A percentile compares a stretch with the other conserved stretches of the same genome.
phyloP scores from a whole-genome alignment of 768 basidiomycete species.

The Stropharia rugosoannulata region DNA sequence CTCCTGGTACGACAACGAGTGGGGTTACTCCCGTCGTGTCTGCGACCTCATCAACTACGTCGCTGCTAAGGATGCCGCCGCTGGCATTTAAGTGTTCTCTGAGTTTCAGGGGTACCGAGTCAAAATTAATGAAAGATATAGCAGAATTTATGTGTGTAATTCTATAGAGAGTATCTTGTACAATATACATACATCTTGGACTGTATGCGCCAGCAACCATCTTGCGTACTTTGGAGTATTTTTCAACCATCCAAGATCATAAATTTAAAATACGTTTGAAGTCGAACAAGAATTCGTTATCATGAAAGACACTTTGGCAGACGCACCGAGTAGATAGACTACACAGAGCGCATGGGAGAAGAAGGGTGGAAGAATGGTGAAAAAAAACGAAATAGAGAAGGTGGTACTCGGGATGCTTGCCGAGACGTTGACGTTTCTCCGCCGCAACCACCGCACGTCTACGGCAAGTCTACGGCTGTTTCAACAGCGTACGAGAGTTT shows the following conservation, averaged over 20 bases:
- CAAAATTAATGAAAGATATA: conserved; percentile 2
- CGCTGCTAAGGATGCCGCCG: conserved; percentile 66
- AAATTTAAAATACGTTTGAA: too few relatives aligned
- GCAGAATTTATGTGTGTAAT: conserved; percentile 5
- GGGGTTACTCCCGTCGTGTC: conserved; percentile 92
- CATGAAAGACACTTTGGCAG: too few relatives aligned
- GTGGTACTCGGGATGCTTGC: not conserved
- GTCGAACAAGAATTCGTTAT: too few relatives aligned
- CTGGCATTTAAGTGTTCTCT: conserved; percentile 22
- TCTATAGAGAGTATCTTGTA: conserved; percentile 8
- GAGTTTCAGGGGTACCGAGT: not conserved
- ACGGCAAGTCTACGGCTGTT: not conserved
- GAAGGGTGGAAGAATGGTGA: too few relatives aligned
- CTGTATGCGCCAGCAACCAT: not conserved
- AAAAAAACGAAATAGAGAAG: not conserved
- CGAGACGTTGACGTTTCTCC: not conserved
- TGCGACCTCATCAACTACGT: conserved; percentile 84
- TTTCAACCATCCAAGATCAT: too few relatives aligned
- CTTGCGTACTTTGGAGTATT: not conserved
- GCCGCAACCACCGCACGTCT: not conserved
- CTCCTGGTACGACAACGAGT: conserved; percentile 94
- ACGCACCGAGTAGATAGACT: too few relatives aligned
- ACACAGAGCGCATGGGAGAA: too few relatives aligned
- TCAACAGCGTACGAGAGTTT: not conserved
- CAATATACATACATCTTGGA: conserved; percentile 1